Evolutionary conservation across 2,329 filamentous ascomycete species (phyloP).

Genomic region (Fusarium nematophilum): DNA sequence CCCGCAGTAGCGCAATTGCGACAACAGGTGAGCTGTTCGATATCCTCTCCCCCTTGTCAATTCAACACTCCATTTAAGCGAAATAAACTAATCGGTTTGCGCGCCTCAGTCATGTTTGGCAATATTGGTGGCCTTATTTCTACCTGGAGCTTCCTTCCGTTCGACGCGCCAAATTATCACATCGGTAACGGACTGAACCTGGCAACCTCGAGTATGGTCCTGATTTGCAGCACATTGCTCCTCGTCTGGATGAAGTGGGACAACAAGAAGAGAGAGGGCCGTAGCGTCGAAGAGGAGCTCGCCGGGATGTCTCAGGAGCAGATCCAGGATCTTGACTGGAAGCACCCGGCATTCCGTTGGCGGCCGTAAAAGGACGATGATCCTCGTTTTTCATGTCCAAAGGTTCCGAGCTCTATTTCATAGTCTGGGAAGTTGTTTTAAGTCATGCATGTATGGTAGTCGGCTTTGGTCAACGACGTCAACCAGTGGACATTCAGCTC

Average conservation of each 20-base stretch:
- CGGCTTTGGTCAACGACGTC: no score
- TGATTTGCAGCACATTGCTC: slow-evolving; percentile 61
- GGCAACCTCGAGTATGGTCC: slow-evolving; percentile 63
- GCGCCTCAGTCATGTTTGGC: slow-evolving; percentile 73
- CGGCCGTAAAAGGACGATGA: no score
- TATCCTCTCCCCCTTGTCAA: no score
- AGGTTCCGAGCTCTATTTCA: no score
- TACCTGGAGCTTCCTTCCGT: slow-evolving; percentile 72
- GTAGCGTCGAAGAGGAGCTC: slow-evolving; percentile 57
- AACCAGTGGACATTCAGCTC: no score
- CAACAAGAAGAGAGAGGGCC: slow-evolving; percentile 58
- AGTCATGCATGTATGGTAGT: no score
- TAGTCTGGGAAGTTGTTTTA: no score
- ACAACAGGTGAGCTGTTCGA: slow-evolving; percentile 55
- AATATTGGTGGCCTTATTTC: slow-evolving; percentile 75
- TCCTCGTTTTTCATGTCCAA: no score
- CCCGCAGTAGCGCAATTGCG: slow-evolving; percentile 72
- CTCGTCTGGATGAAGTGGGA: slow-evolving; percentile 71
- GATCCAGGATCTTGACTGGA: slow-evolving; percentile 73
- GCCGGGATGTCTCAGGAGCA: slow-evolving; percentile 63
- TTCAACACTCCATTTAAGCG: no score
- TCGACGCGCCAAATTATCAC: slow-evolving; percentile 71
- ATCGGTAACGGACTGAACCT: slow-evolving; percentile 79
- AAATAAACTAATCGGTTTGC: slow-evolving; percentile 63
- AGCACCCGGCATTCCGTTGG: slow-evolving; percentile 74